Evolutionary conservation across 2,329 filamentous ascomycete species (phyloP).

Genomic region (Lachnellula arida): DNA sequence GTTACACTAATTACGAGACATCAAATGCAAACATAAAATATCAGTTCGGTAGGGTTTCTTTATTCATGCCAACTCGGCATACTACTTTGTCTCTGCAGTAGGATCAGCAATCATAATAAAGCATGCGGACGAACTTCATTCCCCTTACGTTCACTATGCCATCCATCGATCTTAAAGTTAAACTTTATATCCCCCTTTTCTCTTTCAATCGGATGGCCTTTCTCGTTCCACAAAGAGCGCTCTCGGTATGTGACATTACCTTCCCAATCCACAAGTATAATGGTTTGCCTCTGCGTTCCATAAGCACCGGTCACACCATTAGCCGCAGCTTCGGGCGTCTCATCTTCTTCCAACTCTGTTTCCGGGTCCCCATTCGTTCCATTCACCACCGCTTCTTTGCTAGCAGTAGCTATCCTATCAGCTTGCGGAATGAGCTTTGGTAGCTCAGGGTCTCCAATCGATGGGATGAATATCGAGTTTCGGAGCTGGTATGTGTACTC

Average conservation of each 20-base stretch:
- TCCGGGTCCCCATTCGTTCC: slow-evolving; percentile 29
- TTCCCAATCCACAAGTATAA: slow-evolving; percentile 58
- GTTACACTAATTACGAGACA: no score
- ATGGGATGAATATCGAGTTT: slow-evolving; percentile 57
- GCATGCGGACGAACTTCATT: slow-evolving; percentile 18
- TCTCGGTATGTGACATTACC: slow-evolving; percentile 57
- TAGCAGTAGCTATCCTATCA: slow-evolving; percentile 32
- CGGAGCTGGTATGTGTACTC: slow-evolving; percentile 50
- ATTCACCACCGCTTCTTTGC: not conserved
- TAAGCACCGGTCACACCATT: slow-evolving; percentile 56
- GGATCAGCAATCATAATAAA: slow-evolving; percentile 19
- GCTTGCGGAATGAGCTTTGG: slow-evolving; percentile 37
- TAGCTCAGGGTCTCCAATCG: slow-evolving; percentile 42
- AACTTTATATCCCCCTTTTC: slow-evolving; percentile 53
- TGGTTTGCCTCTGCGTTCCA: slow-evolving; percentile 60
- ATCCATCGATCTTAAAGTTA: slow-evolving; percentile 51
- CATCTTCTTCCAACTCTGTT: slow-evolving; percentile 28
- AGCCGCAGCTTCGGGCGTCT: slow-evolving; percentile 36
- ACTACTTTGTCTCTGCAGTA: slow-evolving; percentile 3
- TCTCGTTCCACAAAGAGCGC: slow-evolving; percentile 54
- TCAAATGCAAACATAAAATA: not conserved
- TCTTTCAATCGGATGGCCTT: slow-evolving; percentile 49
- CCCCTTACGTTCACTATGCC: slow-evolving; percentile 28
- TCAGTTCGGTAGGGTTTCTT: not conserved
- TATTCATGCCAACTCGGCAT: not conserved